These are phyloP conservation scores for Catharanthus roseus DNA, from an alignment of 257 asterid genomes.

Conservation along the genomic window DNA sequence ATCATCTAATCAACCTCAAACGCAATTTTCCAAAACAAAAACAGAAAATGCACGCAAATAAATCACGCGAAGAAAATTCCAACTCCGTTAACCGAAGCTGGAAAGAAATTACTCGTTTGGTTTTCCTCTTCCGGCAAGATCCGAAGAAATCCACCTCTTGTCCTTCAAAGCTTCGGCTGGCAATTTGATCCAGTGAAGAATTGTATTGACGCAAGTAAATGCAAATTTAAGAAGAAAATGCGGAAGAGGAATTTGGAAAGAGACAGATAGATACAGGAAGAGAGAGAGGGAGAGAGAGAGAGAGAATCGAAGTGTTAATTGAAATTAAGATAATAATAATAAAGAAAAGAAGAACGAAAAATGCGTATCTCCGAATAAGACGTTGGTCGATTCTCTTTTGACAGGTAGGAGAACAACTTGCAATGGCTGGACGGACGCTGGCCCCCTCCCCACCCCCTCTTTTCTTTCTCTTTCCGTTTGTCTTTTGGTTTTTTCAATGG, in stretches of 20 bases:
- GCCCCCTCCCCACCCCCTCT: not conserved
- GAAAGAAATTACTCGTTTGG: not conserved
- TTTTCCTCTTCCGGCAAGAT: not conserved
- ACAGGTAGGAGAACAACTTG: conserved; percentile 27
- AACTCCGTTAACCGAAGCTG: not conserved
- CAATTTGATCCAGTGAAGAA: not conserved
- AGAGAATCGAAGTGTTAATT: not conserved
- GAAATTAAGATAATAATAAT: not conserved
- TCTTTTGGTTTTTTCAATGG: not conserved
- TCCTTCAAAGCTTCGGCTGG: not conserved
- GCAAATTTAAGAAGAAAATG: not conserved
- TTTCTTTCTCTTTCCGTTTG: not conserved
- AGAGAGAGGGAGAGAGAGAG: not conserved
- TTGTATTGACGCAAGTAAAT: not conserved
- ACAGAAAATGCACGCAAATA: not conserved
- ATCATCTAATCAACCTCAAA: not conserved
- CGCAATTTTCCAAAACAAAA: not conserved
- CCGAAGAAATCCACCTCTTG: not conserved
- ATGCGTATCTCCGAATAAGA: conserved; percentile 40
- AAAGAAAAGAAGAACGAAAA: conserved; percentile 13
- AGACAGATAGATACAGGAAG: not conserved
- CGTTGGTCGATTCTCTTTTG: conserved; percentile 33
- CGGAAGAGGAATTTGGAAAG: not conserved
- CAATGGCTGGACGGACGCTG: not conserved
- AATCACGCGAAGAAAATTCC: not conserved